These are phyloP conservation scores for Ramularia collo-cygni DNA, from an alignment of 2,329 filamentous ascomycete species.

Conservation along the genomic window DNA sequence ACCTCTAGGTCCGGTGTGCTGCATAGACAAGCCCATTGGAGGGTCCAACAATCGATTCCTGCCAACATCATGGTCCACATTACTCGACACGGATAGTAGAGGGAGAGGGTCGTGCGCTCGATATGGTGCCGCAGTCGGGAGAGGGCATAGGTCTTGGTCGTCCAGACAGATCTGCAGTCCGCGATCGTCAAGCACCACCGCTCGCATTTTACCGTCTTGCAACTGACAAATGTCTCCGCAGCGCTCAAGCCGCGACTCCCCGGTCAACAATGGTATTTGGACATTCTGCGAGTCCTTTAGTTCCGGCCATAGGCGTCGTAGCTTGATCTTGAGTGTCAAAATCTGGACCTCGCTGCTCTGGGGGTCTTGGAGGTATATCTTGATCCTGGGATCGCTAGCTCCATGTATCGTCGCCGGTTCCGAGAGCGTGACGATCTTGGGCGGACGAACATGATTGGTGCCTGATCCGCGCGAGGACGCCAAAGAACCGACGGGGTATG, in stretches of 20 bases:
- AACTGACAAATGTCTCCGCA: constrained; percentile 23
- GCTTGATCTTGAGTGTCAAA: constrained; percentile 22
- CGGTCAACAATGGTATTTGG: constrained; percentile 21
- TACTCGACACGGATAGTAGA: background rate
- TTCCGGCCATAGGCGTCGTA: constrained; percentile 22
- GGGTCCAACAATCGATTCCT: constrained; percentile 21
- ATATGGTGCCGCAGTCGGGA: constrained; percentile 19
- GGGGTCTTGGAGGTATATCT: constrained; percentile 25
- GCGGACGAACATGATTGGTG: background rate
- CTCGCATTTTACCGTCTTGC: constrained; percentile 10
- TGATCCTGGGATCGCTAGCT: constrained; percentile 16
- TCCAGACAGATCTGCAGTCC: constrained; percentile 22
- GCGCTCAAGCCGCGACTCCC: constrained; percentile 11
- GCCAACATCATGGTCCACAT: constrained; percentile 19
- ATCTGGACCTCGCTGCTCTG: constrained; percentile 16
- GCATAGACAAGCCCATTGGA: constrained; percentile 11
- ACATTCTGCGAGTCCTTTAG: constrained; percentile 5
- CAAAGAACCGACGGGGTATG: constrained; percentile 14
- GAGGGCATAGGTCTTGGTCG: constrained; percentile 15
- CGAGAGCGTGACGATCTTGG: constrained; percentile 14
- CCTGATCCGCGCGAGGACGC: constrained; percentile 2
- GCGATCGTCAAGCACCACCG: constrained; percentile 18
- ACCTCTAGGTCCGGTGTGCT: constrained; percentile 16
- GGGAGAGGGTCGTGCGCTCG: constrained; percentile 18
- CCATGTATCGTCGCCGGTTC: constrained; percentile 10